Evolutionary conservation across 768 basidiomycete species (phyloP), one percentile per base, ranked within the genome.

Genomic region (Cystobasidium ongulense): DNA sequence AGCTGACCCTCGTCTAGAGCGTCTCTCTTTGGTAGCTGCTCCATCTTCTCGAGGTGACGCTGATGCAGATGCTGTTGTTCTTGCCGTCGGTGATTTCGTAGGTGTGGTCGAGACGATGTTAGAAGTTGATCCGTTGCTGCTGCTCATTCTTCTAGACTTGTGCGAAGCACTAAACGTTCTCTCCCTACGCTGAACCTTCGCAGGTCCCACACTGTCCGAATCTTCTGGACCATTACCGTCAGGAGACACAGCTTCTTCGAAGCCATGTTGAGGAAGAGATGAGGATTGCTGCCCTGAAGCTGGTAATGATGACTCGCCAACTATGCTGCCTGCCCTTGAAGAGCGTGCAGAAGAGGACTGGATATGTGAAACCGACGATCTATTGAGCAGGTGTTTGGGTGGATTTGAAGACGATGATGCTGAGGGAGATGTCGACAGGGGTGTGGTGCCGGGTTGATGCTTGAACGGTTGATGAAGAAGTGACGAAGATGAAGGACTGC

Each of bases 281-380:
- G 3, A 8, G n/a, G 46, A 50, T 21, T 21, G 5, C 2, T 29
- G 57, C 7, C 29, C 29, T 54, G 53, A n/a, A 10, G 53, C 8
- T 29, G 53, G 53, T 23, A 54, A 23, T 59, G 11, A 29, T 59
- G 57, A 29, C 39, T 18, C 31, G 15, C 18, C 39, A 29, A 10
- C 21, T 3, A 43, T 10, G 38, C 68, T 71, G 43, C 38, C 59
- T 46, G 68, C 53, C 17, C 68, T 52, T 15, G 68, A 71, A 13
- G 57, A 59, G 23, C 57, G 33, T 11, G 57, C 2, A 27, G 57
- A 59, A 35, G 68, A 53, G 15, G 68, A 59, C 7, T 38, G 43
- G 21, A 53, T 53, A 29, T 71, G 53, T 15, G 68, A 53, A 23
- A 52, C 68, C 15, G 68, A 71, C 2, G 68, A 71, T n/a, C 68